These are phyloP conservation scores for Umbelopsis sp. DNA, from an alignment of 192 early-diverging fungal genomes.

Conservation along the genomic window DNA sequence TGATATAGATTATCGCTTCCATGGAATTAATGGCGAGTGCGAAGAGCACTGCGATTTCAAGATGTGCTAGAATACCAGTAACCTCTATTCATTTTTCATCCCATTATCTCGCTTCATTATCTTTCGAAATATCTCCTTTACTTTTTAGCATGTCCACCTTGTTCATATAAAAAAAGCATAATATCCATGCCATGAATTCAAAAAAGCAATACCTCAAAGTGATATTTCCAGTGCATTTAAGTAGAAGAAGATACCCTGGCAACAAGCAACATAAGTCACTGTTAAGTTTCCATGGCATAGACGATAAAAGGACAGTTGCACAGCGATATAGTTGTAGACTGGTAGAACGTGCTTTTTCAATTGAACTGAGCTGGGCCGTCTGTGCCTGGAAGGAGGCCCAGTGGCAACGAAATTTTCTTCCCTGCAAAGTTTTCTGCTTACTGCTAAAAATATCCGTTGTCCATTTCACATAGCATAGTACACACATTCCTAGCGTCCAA, in stretches of 20 bases:
- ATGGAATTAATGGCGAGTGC: slow-evolving; percentile 46
- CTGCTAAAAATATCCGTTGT: not conserved
- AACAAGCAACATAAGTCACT: too few relatives aligned
- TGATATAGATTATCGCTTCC: slow-evolving; percentile 67
- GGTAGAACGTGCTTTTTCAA: not conserved
- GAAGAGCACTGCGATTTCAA: slow-evolving; percentile 37
- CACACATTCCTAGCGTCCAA: too few relatives aligned
- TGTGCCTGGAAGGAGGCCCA: not conserved
- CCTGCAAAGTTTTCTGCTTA: not conserved
- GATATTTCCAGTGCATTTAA: too few relatives aligned
- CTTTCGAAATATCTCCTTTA: too few relatives aligned
- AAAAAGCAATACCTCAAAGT: too few relatives aligned
- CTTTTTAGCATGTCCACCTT: not conserved
- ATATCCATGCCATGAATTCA: not conserved
- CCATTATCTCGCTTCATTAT: too few relatives aligned
- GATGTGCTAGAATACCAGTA: slow-evolving; percentile 29
- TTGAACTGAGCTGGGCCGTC: slow-evolving; percentile 1
- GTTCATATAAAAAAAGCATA: slow-evolving; percentile 3
- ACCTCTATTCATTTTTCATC: not conserved
- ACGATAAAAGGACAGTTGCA: not conserved
- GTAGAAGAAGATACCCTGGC: too few relatives aligned
- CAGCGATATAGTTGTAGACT: not conserved
- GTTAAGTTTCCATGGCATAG: not conserved
- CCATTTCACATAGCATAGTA: too few relatives aligned
- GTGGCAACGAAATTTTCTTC: not conserved